Base-by-base conservation (phyloP, 148 eudicot genomes). In the Pouteria glomerata region DNA sequence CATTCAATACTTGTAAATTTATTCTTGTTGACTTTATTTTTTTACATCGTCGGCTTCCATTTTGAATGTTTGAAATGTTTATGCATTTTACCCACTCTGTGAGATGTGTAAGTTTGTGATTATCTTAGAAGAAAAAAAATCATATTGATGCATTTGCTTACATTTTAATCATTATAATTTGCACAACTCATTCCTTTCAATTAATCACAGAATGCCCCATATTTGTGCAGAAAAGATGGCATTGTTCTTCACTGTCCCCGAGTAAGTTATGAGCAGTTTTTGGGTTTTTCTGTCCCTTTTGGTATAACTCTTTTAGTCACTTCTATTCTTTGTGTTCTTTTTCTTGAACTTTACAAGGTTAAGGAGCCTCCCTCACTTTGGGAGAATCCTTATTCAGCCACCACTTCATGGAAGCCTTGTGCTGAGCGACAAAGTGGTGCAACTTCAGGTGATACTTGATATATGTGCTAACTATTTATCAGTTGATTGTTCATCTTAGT, bases 351-450 rank as follows among this genome's bases (percentile, higher is more conserved):
- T 70, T 30, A 56, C 71, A 79, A 95, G 99, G 99, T 90, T 39
- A 89, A 91, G 77, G 99, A 95, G 72, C 63, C 83, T 19, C 85
- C 96, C 70, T 91, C 97, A 6, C 87, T 91, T 2, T 91, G 99
- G 99, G 99, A 95, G 81, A 95, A 95, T 80, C 99, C 99, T 69
- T 70, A 79, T 70, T 83, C 97, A 58, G 96, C 99, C 65, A 91
- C 93, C 37, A 95, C 97, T 13, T 91, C 99, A 24, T 95, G 99
- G 97, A 95, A 91, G 80, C 85, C 99, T 34, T 95, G 97, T 82
- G 97, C 97, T 26, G 97, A 89, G 77, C 89, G 93, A 31, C 88
- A 63, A 21, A 83, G 50, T 77, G 79, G 79, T 64, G 85, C 82
- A 78, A 70, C 88, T 73, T 81, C 96, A 88, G 93, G 99, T 95